Evolutionary conservation across 345 rosid genomes (phyloP).

Genomic region (Psidium friedrichsthalianum): DNA sequence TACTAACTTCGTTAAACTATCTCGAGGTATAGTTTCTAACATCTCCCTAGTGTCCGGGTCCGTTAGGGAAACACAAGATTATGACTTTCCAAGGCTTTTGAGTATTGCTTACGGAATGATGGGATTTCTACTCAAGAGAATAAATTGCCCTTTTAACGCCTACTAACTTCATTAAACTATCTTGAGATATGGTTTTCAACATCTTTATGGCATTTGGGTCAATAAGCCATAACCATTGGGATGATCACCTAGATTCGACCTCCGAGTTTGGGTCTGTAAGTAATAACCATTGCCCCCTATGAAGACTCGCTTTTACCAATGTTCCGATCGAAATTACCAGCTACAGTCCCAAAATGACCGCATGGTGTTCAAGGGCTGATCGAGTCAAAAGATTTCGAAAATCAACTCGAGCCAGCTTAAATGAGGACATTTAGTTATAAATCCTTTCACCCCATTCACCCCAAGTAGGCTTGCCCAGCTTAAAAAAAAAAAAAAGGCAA

Average conservation of each 20-base stretch:
- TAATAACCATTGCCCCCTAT: background rate
- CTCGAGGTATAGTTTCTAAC: fast-evolving
- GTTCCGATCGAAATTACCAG: fast-evolving
- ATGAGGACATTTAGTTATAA: background rate
- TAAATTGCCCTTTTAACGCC: background rate
- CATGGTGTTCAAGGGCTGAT: background rate
- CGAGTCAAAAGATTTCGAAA: background rate
- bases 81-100: background rate
- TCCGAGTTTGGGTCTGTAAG: fast-evolving
- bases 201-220: background rate
- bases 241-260: background rate
- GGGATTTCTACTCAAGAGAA: background rate
- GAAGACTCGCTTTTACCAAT: background rate
- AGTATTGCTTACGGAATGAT: too few relatives aligned
- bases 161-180: background rate
- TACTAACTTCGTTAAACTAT: background rate
- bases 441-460: background rate
- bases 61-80: background rate
- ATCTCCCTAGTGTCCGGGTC: fast-evolving
- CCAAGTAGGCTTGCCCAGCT: background rate
- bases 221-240: background rate
- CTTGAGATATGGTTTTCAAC: fast-evolving
- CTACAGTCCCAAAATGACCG: background rate
- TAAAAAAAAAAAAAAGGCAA: background rate
- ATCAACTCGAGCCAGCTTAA: background rate